These are phyloP conservation scores for Beauveria scarabaeidicola DNA, from an alignment of 2,329 filamentous ascomycete species.

Conservation along the genomic window DNA sequence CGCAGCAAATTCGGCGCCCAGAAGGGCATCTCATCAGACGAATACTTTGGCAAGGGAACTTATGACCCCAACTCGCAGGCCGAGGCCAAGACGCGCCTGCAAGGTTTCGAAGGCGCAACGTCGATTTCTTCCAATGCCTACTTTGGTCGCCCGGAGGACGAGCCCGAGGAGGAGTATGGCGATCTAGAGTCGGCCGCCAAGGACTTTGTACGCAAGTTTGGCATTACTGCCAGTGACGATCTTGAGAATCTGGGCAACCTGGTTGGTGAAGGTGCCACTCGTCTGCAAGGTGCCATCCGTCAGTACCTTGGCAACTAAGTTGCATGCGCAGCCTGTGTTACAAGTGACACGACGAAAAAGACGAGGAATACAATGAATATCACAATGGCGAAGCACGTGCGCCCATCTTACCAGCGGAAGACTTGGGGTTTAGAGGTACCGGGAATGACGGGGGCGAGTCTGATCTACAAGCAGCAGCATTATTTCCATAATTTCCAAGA, in stretches of 20 bases:
- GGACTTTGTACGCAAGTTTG: conserved; percentile 92
- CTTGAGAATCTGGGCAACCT: conserved; percentile 80
- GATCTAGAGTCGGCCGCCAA: conserved; percentile 90
- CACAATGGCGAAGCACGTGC: not conserved
- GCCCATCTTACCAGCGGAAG: not conserved
- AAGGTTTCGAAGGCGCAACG: conserved; percentile 86
- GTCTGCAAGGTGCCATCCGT: conserved; percentile 68
- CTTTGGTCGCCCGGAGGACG: conserved; percentile 87
- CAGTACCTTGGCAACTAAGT: conserved; percentile 52
- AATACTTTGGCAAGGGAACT: conserved; percentile 88
- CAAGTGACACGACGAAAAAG: not conserved
- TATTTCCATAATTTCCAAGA: conserved; percentile 2
- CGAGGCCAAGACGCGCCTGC: conserved; percentile 79
- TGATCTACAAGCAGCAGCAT: not conserved
- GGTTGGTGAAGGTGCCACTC: conserved; percentile 76
- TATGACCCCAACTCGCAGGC: conserved; percentile 73
- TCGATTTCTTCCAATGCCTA: conserved; percentile 95
- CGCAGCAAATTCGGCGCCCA: conserved; percentile 83
- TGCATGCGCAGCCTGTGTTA: not conserved
- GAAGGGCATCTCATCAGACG: conserved; percentile 95
- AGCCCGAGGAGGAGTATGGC: conserved; percentile 71
- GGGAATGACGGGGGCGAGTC: not conserved
- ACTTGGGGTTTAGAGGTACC: not conserved
- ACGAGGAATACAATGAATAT: not conserved
- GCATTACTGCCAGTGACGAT: conserved; percentile 91